Base-by-base conservation (phyloP, 768 basidiomycete genomes). In the Hypsizygus marmoreus region DNA sequence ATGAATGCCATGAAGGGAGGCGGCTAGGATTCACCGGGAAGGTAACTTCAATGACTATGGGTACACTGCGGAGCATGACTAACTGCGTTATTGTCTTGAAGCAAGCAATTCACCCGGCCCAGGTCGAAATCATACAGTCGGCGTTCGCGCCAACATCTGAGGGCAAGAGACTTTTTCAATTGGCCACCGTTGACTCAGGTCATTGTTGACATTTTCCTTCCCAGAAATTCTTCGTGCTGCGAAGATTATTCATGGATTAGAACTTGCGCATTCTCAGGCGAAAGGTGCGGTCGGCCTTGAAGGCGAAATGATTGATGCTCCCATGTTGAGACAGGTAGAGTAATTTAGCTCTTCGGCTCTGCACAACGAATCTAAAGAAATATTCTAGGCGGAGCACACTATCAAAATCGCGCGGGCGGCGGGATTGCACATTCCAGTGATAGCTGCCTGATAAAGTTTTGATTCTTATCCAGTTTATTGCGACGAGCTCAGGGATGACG, bases 21-120 rank as follows among this genome's bases (percentile, higher is more conserved):
- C 70, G 82, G 44, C 68, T 97, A 11, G 95, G 95, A 0, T 97
- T 93, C 59, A 87, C 84, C n/a, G 95, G 93, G 34, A 97, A 97
- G 79, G 92, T 82, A 37, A 2, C 26, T 30, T 36, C 31, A 9
- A 11, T 40, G 30, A n/a, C 11, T 32, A 28, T 7, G 34, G 10
- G 24, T 22, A n/a, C 36, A 14, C 11, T 22, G 12, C 16, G 38
- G 11, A 40, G n/a, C 35, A 28, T 12, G n/a, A n/a, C n/a, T n/a
- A n/a, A n/a, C n/a, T n/a, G 5, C 6, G 10, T 43, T 4, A 44
- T 26, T 19, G 17, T 29, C 31, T 28, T 43, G 32, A 62, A 93
- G 91, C 95, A 97, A 93, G 91, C 88, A 2, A 95, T 97, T 30
- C 95, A 97, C 63, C 95, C 95, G 0, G 69, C 71, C 19, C 95